These are phyloP conservation scores for Coniophora puteana DNA, from an alignment of 1,284 basidiomycete genomes.

Conservation along the genomic window DNA sequence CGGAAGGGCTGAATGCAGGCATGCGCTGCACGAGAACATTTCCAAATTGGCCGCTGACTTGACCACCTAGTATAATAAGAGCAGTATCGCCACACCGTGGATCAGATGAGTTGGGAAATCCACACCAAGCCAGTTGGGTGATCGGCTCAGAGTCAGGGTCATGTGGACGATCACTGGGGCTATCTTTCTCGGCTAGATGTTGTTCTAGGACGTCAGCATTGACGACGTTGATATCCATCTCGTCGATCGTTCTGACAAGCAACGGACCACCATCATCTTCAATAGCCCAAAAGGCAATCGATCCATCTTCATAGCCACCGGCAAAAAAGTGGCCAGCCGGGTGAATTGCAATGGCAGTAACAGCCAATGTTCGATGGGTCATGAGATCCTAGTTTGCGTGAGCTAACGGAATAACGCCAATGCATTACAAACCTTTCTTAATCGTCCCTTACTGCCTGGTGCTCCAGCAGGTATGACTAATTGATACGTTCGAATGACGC, in stretches of 20 bases:
- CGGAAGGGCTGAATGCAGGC: slow-evolving; percentile 63
- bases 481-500: slow-evolving; percentile 62
- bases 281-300: slow-evolving; percentile 83
- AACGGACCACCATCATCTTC: slow-evolving; percentile 82
- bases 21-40: slow-evolving; percentile 67
- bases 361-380: slow-evolving; percentile 65
- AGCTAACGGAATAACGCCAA: neutral
- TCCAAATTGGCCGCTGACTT: slow-evolving; percentile 48
- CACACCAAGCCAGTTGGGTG: slow-evolving; percentile 86
- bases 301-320: slow-evolving; percentile 83
- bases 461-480: slow-evolving; percentile 72
- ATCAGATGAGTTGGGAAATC: slow-evolving; percentile 62
- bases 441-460: slow-evolving; percentile 74
- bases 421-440: too few species aligned
- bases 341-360: slow-evolving; percentile 70
- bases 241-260: slow-evolving; percentile 70
- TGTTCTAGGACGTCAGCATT: slow-evolving; percentile 45
- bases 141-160: too few species aligned
- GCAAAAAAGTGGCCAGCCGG: slow-evolving; percentile 69
- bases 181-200: slow-evolving; percentile 24
- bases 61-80: slow-evolving; percentile 79
- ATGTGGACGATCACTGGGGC: slow-evolving; percentile 27
- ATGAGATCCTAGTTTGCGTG: slow-evolving; percentile 51
- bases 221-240: slow-evolving; percentile 48
- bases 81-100: slow-evolving; percentile 66